Evolutionary conservation across 2,329 filamentous ascomycete species (phyloP).

Genomic region (Talaromyces sp.): DNA sequence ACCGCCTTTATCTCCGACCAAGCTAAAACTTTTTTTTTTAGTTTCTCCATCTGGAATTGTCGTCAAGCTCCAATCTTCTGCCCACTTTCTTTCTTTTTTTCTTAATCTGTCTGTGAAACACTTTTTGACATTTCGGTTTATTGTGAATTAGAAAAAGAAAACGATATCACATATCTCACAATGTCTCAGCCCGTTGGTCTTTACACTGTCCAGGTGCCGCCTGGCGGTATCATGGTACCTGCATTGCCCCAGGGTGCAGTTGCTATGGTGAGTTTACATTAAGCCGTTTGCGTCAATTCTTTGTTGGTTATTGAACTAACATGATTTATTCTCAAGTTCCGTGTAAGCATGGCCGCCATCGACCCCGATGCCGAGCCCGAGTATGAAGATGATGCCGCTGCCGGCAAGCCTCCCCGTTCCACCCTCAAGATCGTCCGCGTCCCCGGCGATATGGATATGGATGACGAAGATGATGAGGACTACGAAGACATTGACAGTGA

Average conservation of each 20-base stretch:
- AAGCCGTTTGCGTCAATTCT: not conserved
- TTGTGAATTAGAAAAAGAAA: not conserved
- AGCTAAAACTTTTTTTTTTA: slow-evolving; percentile 13
- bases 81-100: slow-evolving; percentile 6
- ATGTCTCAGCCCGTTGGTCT: slow-evolving; percentile 68
- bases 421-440: slow-evolving; percentile 89
- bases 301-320: not conserved
- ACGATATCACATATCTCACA: slow-evolving; percentile 19
- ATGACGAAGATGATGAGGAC: slow-evolving; percentile 54
- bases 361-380: slow-evolving; percentile 78
- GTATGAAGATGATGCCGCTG: slow-evolving; percentile 60
- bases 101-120: not conserved
- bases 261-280: slow-evolving; percentile 66
- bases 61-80: not conserved
- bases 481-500: slow-evolving; percentile 56
- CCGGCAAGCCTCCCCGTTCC: slow-evolving; percentile 65
- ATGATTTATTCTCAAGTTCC: slow-evolving; percentile 60
- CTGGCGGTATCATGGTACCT: slow-evolving; percentile 77
- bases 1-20: slow-evolving; percentile 15
- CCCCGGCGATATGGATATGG: slow-evolving; percentile 56
- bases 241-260: slow-evolving; percentile 70
- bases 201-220: slow-evolving; percentile 87
- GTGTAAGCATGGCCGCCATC: slow-evolving; percentile 97
- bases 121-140: not conserved
- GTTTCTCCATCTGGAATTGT: slow-evolving; percentile 1